phyloP scores from a whole-genome alignment of 148 eudicot species.

The Pharnaceum exiguum region DNA sequence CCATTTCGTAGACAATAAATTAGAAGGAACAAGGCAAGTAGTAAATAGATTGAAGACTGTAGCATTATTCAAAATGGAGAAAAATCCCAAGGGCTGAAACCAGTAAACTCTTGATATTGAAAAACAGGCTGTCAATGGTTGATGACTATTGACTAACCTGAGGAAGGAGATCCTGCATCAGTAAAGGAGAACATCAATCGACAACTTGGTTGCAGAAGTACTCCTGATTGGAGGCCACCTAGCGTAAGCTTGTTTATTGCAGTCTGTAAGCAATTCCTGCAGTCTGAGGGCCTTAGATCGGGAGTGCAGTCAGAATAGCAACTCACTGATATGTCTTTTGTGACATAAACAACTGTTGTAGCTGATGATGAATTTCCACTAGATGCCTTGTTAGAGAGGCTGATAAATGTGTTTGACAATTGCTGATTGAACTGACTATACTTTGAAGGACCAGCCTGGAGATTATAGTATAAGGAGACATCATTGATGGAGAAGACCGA shows the following conservation, averaged over 20 bases:
- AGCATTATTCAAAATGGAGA: too few species aligned
- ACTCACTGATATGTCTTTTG: not conserved
- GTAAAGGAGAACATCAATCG: conserved; percentile 22
- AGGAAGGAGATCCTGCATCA: conserved; percentile 7
- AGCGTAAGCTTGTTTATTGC: conserved; percentile 13
- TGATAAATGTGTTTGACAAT: too few species aligned
- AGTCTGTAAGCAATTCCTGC: conserved; percentile 20
- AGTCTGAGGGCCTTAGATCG: conserved; percentile 14
- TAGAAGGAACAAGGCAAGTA: too few species aligned
- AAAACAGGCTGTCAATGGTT: not conserved
- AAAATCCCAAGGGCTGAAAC: not conserved
- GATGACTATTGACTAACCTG: conserved; percentile 6
- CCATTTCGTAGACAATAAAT: too few species aligned
- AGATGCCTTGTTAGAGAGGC: too few species aligned
- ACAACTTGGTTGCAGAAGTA: conserved; percentile 26
- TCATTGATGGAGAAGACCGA: conserved; percentile 4
- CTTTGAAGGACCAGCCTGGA: not conserved
- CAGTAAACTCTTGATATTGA: not conserved
- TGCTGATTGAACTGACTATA: too few species aligned
- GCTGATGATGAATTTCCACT: conserved; percentile 16
- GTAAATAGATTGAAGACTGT: too few species aligned
- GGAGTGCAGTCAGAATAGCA: conserved; percentile 25
- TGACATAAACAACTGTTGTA: conserved; percentile 10
- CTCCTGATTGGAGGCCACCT: conserved; percentile 9
- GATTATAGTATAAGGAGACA: not conserved